Evolutionary conservation across 768 basidiomycete species (phyloP), one percentile per base, ranked within the genome.

Genomic region (Lyophyllum decastes): DNA sequence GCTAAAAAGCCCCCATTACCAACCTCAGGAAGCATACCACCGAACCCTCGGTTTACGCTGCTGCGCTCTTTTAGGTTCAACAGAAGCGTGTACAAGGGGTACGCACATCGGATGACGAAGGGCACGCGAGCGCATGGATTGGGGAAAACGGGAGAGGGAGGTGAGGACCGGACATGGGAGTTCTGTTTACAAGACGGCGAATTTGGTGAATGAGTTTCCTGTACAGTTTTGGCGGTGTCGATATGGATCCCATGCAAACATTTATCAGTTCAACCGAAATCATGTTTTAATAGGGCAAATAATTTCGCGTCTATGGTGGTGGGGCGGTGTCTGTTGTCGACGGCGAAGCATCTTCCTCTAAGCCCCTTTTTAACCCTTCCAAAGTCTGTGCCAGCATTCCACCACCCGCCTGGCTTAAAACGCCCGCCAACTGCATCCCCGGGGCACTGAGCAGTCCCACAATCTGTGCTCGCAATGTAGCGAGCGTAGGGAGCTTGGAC

Each of bases 31-130:
- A 80, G 77, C 44, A 74, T 76, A 38, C 72, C 74, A 2, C 72
- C 75, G n/a, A 90, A 88, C 67, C 90, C 92, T 5, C 74, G 71
- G 4, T 98, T 89, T 68, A 80, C 71, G 2, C 78, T 89, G 11
- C 69, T 94, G 17, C 83, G 92, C 26, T 95, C 94, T 0, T 98
- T 95, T 70, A 76, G 70, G 17, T 98, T 98, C 68, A 76, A 85
- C 41, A 78, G 90, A 41, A 70, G 70, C 10, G 61, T 75, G 0
- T 98, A 94, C 86, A 83, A 82, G 48, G 94, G 92, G 1, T 98
- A 98, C 65, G 88, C 88, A 64, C 96, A 98, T 70, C 78, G 92
- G n/a, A 90, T 96, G 87, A 97, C 96, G 2, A 90, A 94, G 66
- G 95, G 95, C 5, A 92, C 83, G 75, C 79, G 83, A 69, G 90